Evolutionary conservation across 495 filamentous ascomycete species (phyloP).

Genomic region (Hypoxylon perforatum): DNA sequence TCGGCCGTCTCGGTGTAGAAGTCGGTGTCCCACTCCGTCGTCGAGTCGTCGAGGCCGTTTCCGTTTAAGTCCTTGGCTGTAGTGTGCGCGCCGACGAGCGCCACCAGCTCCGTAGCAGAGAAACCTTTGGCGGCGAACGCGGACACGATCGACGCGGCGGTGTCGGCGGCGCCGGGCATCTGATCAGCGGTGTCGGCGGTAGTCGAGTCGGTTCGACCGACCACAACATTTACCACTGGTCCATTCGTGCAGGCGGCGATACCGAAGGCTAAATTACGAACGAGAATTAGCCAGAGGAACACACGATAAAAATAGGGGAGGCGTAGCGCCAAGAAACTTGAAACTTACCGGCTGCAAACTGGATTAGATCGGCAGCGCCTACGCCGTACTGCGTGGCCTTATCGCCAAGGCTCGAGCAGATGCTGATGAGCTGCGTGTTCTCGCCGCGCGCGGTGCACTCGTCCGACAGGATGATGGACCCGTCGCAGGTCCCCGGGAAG

Average conservation of each 20-base stretch:
- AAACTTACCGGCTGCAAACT: conserved; percentile 41
- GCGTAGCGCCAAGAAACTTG: not conserved
- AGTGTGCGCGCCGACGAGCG: conserved; percentile 40
- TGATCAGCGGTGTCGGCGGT: conserved; percentile 24
- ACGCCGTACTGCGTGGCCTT: conserved; percentile 36
- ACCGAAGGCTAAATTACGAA: conserved; percentile 22
- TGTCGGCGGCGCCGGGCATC: conserved; percentile 16
- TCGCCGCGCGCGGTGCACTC: conserved; percentile 37
- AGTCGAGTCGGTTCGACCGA: conserved; percentile 37
- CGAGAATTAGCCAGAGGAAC: conserved; percentile 3
- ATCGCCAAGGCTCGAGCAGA: conserved; percentile 31
- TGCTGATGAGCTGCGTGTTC: conserved; percentile 30
- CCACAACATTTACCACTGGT: conserved; percentile 33
- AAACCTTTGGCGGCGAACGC: conserved; percentile 42
- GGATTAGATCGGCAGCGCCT: conserved; percentile 37
- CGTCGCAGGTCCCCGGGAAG: conserved; percentile 39
- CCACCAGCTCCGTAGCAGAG: conserved; percentile 35
- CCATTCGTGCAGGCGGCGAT: conserved; percentile 34
- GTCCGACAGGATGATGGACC: conserved; percentile 34
- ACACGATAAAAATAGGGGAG: not conserved
- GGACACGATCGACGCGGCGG: conserved; percentile 29
- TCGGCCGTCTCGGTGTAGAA: conserved; percentile 39
- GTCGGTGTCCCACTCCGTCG: conserved; percentile 24
- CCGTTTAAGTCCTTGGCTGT: conserved; percentile 32
- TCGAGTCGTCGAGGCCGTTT: conserved; percentile 23